phyloP scores from a whole-genome alignment of 768 basidiomycete species.

The Cystobasidium onofrii region DNA sequence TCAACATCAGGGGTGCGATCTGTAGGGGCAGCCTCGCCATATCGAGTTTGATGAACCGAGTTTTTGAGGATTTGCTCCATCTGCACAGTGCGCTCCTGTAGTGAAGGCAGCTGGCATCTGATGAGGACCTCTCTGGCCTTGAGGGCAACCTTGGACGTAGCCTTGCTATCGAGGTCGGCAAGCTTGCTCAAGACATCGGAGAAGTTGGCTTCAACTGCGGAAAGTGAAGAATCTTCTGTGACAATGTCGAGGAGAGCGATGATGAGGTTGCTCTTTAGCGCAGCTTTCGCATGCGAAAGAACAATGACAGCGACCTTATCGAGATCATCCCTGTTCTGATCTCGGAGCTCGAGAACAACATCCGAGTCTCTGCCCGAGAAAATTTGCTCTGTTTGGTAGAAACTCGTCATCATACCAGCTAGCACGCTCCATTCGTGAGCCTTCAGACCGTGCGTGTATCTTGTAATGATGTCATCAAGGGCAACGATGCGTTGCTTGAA shows the following conservation, averaged over 20 bases:
- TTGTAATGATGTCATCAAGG: slow-evolving; percentile 63
- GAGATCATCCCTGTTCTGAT: slow-evolving; percentile 82
- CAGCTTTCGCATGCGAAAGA: slow-evolving; percentile 90
- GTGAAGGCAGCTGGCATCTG: slow-evolving; percentile 89
- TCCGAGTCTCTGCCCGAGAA: slow-evolving; percentile 93
- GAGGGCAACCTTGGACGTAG: slow-evolving; percentile 80
- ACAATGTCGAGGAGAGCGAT: slow-evolving; percentile 79
- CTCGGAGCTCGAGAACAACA: slow-evolving; percentile 77
- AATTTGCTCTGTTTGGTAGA: slow-evolving; percentile 77
- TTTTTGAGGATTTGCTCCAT: slow-evolving; percentile 89
- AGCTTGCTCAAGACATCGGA: slow-evolving; percentile 70
- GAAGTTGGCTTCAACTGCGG: slow-evolving; percentile 67
- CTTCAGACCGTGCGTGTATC: slow-evolving; percentile 73
- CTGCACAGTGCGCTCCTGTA: slow-evolving; percentile 83
- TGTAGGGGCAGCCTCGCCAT: slow-evolving; percentile 68
- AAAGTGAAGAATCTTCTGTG: slow-evolving; percentile 67
- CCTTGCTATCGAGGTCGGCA: slow-evolving; percentile 82
- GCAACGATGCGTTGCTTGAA: slow-evolving; percentile 64
- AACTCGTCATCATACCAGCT: slow-evolving; percentile 66
- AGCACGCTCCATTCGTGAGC: slow-evolving; percentile 73
- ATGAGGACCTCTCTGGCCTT: slow-evolving; percentile 97
- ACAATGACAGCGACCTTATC: slow-evolving; percentile 79
- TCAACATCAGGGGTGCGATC: slow-evolving; percentile 72
- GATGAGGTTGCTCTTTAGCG: slow-evolving; percentile 80
- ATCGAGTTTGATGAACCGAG: slow-evolving; percentile 75